A percentile compares a stretch with the other conserved stretches of the same genome.
These are phyloP conservation scores for Alternaria burnsii DNA, from an alignment of 2,329 filamentous ascomycete genomes.

Conservation along the genomic window DNA sequence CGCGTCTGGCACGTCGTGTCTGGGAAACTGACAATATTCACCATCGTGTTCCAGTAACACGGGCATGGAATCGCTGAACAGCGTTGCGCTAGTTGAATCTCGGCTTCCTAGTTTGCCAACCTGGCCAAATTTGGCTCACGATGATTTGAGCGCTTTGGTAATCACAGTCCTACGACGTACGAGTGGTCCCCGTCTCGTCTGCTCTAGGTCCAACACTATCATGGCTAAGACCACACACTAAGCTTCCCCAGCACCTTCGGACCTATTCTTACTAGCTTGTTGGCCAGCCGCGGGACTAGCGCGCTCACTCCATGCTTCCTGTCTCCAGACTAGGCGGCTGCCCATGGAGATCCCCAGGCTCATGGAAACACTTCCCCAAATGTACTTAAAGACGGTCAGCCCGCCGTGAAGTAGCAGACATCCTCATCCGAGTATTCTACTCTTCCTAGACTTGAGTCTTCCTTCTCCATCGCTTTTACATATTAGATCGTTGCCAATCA, in stretches of 20 bases:
- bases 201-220: slow-evolving; percentile 26
- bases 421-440: slow-evolving; percentile 18
- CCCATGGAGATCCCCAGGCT: slow-evolving; percentile 33
- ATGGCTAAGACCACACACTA: slow-evolving; percentile 11
- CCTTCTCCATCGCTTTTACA: slow-evolving; percentile 8
- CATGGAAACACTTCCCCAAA: slow-evolving; percentile 23
- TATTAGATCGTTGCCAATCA: slow-evolving; percentile 28
- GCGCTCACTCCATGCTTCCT: slow-evolving; percentile 31
- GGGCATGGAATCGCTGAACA: background rate
- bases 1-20: slow-evolving; percentile 6
- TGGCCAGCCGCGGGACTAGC: slow-evolving; percentile 28
- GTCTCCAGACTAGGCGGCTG: slow-evolving; percentile 29
- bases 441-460: slow-evolving; percentile 9
- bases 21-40: background rate
- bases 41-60: background rate
- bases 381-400: slow-evolving; percentile 33
- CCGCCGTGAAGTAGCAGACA: slow-evolving; percentile 12
- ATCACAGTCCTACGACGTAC: slow-evolving; percentile 17
- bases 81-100: slow-evolving; percentile 9
- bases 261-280: slow-evolving; percentile 21
- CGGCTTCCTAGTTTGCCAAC: slow-evolving; percentile 3
- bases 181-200: slow-evolving; percentile 26
- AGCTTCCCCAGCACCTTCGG: slow-evolving; percentile 21
- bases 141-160: slow-evolving; percentile 12
- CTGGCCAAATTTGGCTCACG: slow-evolving; percentile 7